Evolutionary conservation across 495 filamentous ascomycete species (phyloP), one percentile per base, ranked within the genome.

Genomic region (Penicillium coprophilum): DNA sequence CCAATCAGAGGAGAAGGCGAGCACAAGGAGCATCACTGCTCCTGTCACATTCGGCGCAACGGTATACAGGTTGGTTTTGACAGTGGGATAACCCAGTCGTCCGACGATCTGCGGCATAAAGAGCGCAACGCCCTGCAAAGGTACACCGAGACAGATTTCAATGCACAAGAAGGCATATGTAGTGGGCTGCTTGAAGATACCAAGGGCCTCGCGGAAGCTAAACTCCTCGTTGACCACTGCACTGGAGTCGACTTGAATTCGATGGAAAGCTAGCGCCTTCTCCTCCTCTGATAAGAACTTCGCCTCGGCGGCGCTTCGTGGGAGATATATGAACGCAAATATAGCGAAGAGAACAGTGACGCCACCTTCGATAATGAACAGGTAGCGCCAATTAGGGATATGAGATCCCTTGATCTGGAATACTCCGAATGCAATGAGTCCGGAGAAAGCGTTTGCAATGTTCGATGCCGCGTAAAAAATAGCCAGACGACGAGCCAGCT

Each of bases 391-490:
- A 19, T 77, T 71, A 2, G 73, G 56, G 30, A 89, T 61, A 23
- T 65, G 54, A 27, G 76, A 71, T 51, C 81, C 71, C 19, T 85
- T 55, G 63, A 91, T 91, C 51, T 86, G 88, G 68, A 92, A 90
- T 4, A 89, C 84, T 1, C 87, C 89, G 51, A 88, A 91, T 0
- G 89, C 84, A 19, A 93, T 77, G 1, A 92, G 75, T 7, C 88
- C 89, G 2, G 82, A 81, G 63, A 91, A 91, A 21, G 87, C 89
- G 43, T 81, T 84, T 24, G 87, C 89, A 46, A 92, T 86, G 54
- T 83, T 87, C 30, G 82, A 85, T 0, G 86, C 88, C 0, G 88
- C 89, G 65, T 91, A 92, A 76, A 92, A 92, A 61, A 92, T 77
- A 34, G 86, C 86, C 1, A 92, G 78, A 4, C 89, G 85, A 19